Conservation (phyloP, 1,284 basidiomycete species). For the Ceratobasidium sp. region DNA sequence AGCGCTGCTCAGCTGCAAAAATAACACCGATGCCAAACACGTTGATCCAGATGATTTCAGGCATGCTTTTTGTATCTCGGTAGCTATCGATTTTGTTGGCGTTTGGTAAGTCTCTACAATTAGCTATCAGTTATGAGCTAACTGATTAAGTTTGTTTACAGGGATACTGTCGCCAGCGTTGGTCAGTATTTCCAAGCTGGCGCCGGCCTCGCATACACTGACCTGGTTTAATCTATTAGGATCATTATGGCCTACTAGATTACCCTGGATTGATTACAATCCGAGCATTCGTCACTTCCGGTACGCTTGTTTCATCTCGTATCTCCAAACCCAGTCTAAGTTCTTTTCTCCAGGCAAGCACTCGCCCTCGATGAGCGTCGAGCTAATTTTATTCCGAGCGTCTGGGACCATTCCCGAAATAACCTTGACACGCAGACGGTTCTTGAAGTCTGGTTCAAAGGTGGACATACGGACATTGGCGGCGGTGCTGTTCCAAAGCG, state of each 20-base stretch:
- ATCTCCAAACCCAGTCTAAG: too few relatives aligned
- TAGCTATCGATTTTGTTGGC: constrained; percentile 40
- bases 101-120: constrained; percentile 38
- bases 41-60: constrained; percentile 37
- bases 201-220: neutral
- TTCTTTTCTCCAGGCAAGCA: constrained; percentile 42
- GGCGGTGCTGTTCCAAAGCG: constrained; percentile 12
- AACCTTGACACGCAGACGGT: neutral
- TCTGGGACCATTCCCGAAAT: constrained; percentile 3
- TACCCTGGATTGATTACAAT: constrained; percentile 38
- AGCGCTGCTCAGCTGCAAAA: neutral
- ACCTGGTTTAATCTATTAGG: neutral
- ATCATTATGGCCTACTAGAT: neutral
- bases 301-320: neutral
- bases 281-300: constrained; percentile 28
- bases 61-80: constrained; percentile 33
- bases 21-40: neutral
- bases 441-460: constrained; percentile 37
- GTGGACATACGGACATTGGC: constrained; percentile 36
- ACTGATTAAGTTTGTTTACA: neutral
- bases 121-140: neutral
- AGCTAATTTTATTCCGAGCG: constrained; percentile 45
- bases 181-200: neutral
- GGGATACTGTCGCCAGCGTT: constrained; percentile 40
- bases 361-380: constrained; percentile 47